phyloP scores from a whole-genome alignment of 2,329 filamentous ascomycete genomes.

The Lecanicillium sp. region DNA sequence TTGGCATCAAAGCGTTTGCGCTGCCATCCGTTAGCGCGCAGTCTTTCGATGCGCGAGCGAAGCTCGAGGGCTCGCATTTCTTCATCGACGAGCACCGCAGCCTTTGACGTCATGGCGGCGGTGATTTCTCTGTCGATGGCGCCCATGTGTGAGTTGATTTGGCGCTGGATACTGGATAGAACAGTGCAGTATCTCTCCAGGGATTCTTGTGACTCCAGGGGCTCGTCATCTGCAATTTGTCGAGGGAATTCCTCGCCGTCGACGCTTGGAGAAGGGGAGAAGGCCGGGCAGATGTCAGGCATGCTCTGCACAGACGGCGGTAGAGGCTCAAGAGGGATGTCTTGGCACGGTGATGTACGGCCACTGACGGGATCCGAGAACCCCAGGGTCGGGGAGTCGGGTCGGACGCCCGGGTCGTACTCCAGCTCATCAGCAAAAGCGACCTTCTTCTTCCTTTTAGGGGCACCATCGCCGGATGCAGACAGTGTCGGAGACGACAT shows the following conservation, averaged over 20 bases:
- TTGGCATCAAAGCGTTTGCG: constrained; percentile 48
- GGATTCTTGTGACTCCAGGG: constrained; percentile 36
- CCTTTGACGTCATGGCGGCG: constrained; percentile 21
- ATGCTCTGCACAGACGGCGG: constrained; percentile 7
- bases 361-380: constrained; percentile 36
- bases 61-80: constrained; percentile 37
- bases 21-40: constrained; percentile 50
- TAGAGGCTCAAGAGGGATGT: constrained; percentile 9
- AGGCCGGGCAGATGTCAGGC: constrained; percentile 3
- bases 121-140: constrained; percentile 37
- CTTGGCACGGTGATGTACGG: constrained; percentile 6
- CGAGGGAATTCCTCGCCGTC: not conserved
- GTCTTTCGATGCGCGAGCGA: constrained; percentile 46
- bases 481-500: constrained; percentile 44
- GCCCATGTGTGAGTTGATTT: constrained; percentile 43
- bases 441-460: constrained; percentile 34
- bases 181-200: constrained; percentile 45
- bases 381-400: constrained; percentile 55
- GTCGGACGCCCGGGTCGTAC: constrained; percentile 45
- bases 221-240: constrained; percentile 11
- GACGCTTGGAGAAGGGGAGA: constrained; percentile 5
- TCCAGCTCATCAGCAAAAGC: constrained; percentile 30
- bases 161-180: constrained; percentile 41
- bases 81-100: constrained; percentile 23
- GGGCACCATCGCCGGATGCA: constrained; percentile 30